Evolutionary conservation across 176 grass and related monocot genomes (phyloP), one percentile per base, ranked within the genome.

Genomic region (Carex kokanica): DNA sequence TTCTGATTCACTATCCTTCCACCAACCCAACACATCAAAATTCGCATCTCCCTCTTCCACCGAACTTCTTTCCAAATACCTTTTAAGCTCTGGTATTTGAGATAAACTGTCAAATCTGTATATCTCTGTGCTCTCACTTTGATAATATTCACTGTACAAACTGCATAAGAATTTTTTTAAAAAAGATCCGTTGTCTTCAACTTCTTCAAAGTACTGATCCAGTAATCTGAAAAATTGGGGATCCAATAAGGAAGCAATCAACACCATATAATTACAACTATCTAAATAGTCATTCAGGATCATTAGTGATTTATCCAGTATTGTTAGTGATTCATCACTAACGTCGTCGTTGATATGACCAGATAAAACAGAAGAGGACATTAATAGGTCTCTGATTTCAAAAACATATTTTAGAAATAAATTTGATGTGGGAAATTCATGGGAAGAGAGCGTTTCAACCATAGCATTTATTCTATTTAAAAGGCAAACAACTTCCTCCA

Each of bases 11-110:
- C 20, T 79, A 59, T 11, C 0, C 5, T 79, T 79, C 77, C 77
- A 79, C 77, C 77, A 79, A 59, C 24, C 25, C 24, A 79, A 79
- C 51, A 79, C 77, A 59, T 79, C 23, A 32, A 79, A 79, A 18
- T 79, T 79, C 77, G 4, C 24, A 40, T 79, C 51, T 60, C 3
- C 4, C 12, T 8, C 21, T 2, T 31, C 12, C 31, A 34, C n/a
- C 21, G 2, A 4, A 6, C 51, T n/a, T 40, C 36, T 40, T 59
- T 40, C 2, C 4, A 79, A 60, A 60, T 79, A 79, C 8, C 2
- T 36, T 1, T 32, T 16, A 6, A 79, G 17, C 14, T 79, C 77
- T 32, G 21, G 56, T 10, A 36, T 59, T 8, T 60, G 53, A 25
- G 20, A 15, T 45, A 40, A 72, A 38, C 31, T 0, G 17, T 17